These are phyloP conservation scores for Paecilomyces sp. DNA, from an alignment of 2,329 filamentous ascomycete genomes.

Conservation along the genomic window DNA sequence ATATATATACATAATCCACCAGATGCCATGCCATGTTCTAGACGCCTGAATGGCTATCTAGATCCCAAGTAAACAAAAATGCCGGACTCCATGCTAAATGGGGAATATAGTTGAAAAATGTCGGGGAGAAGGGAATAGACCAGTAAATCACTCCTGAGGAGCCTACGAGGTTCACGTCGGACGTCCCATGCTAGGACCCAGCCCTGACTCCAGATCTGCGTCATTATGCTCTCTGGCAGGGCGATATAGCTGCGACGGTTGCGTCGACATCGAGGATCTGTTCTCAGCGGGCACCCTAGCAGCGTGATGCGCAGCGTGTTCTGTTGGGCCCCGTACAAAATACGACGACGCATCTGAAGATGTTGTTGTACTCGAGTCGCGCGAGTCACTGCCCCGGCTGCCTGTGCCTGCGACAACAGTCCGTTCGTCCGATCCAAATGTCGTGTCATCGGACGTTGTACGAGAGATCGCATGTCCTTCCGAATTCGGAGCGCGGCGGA, in stretches of 20 bases:
- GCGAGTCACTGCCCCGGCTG: not conserved
- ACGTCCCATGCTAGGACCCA: not conserved
- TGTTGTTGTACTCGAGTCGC: not conserved
- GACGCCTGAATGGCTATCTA: not conserved
- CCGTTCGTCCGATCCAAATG: not conserved
- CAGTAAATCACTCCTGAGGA: no score
- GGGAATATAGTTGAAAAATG: not conserved
- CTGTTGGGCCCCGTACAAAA: not conserved
- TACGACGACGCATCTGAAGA: not conserved
- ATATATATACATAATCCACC: not conserved
- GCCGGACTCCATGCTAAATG: constrained; percentile 4
- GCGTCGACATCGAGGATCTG: not conserved
- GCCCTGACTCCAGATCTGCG: constrained; percentile 4
- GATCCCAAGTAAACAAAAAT: not conserved
- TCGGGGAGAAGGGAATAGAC: constrained; percentile 1
- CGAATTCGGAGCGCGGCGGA: not conserved
- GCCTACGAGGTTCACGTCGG: not conserved
- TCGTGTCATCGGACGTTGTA: constrained; percentile 1
- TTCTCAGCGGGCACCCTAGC: not conserved
- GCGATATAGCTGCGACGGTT: not conserved
- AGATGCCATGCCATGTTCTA: not conserved
- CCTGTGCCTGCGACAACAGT: not conserved
- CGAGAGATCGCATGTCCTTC: not conserved
- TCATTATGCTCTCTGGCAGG: not conserved
- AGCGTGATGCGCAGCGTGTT: not conserved